Percentiles rank a stretch among this genome's conserved stretches.
phyloP scores from a whole-genome alignment of 2,329 filamentous ascomycete genomes.

The Trichoderma sp. region DNA sequence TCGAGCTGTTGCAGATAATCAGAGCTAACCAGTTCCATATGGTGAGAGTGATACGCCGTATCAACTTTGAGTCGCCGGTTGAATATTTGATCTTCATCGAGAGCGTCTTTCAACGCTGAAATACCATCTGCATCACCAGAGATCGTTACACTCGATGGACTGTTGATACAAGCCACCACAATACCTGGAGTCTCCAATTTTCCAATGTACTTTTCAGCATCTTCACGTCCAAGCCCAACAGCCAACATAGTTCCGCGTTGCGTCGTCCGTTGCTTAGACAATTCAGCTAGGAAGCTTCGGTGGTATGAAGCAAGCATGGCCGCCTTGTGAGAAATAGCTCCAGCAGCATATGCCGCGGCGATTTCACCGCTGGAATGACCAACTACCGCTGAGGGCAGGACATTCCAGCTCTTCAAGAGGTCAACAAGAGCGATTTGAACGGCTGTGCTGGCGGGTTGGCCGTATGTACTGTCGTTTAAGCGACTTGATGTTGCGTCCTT shows the following conservation, averaged over 20 bases:
- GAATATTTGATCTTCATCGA: constrained; percentile 30
- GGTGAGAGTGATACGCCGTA: constrained; percentile 19
- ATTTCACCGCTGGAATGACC: constrained; percentile 32
- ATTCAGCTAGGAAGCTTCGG: constrained; percentile 22
- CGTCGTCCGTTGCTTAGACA: constrained; percentile 10
- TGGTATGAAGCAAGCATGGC: constrained; percentile 28
- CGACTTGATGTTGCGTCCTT: neutral
- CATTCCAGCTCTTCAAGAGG: constrained; percentile 18
- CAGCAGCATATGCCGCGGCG: constrained; percentile 39
- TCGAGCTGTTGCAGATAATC: neutral
- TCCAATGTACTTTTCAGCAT: constrained; percentile 5
- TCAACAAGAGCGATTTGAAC: constrained; percentile 28
- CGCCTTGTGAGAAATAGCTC: constrained; percentile 22
- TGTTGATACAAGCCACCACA: constrained; percentile 34
- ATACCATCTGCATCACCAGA: constrained; percentile 33
- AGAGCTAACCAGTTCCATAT: neutral
- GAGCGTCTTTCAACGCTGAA: constrained; percentile 24
- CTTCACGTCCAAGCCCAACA: constrained; percentile 24
- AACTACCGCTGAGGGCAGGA: constrained; percentile 24
- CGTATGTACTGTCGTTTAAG: constrained; percentile 24
- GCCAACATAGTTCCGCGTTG: constrained; percentile 28
- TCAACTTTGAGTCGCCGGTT: constrained; percentile 20
- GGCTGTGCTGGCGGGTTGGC: constrained; percentile 26
- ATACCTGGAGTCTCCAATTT: neutral
- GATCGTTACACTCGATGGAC: constrained; percentile 34